Percentiles rank a stretch among this genome's conserved stretches.
Conservation (phyloP, 2,329 filamentous ascomycete species). For the Fusarium clavum region DNA sequence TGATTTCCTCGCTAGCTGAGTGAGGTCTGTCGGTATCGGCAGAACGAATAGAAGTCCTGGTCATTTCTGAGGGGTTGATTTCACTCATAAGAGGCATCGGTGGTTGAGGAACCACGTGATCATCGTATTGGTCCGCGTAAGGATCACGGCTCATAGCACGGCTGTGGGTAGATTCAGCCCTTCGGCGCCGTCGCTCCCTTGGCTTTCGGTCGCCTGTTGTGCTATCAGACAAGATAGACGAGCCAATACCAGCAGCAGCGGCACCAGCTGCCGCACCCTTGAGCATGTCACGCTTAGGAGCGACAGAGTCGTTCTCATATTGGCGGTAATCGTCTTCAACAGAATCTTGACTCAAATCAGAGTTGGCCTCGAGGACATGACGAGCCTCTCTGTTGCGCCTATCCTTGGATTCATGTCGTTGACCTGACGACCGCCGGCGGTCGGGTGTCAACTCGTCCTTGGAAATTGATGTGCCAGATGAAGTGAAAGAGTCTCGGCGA, state of each 20-base stretch:
- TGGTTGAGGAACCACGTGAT: constrained; percentile 70
- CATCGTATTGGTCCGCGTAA: constrained; percentile 63
- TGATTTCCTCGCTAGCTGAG: constrained; percentile 72
- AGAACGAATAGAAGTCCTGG: constrained; percentile 86
- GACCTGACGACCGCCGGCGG: constrained; percentile 70
- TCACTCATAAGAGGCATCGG: constrained; percentile 92
- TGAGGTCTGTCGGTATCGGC: constrained; percentile 80
- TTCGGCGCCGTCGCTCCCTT: constrained; percentile 62
- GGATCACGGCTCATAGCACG: constrained; percentile 59
- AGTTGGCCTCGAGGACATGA: constrained; percentile 64
- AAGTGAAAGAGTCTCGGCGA: constrained; percentile 72
- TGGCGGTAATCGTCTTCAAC: constrained; percentile 53
- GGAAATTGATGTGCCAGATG: constrained; percentile 66
- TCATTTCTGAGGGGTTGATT: constrained; percentile 86
- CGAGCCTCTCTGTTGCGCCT: constrained; percentile 65
- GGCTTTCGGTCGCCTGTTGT: constrained; percentile 64
- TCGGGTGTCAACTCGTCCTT: constrained; percentile 69
- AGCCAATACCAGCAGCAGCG: constrained; percentile 54
- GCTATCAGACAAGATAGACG: constrained; percentile 51
- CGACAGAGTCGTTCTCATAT: constrained; percentile 56
- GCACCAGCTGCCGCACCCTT: constrained; percentile 60
- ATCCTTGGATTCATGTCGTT: constrained; percentile 61
- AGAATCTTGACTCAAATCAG: constrained; percentile 61
- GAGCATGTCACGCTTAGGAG: constrained; percentile 60
- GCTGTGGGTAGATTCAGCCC: constrained; percentile 62